These are phyloP conservation scores for Leccinum rimulosum DNA, from an alignment of 768 basidiomycete species.

Conservation along the genomic window DNA sequence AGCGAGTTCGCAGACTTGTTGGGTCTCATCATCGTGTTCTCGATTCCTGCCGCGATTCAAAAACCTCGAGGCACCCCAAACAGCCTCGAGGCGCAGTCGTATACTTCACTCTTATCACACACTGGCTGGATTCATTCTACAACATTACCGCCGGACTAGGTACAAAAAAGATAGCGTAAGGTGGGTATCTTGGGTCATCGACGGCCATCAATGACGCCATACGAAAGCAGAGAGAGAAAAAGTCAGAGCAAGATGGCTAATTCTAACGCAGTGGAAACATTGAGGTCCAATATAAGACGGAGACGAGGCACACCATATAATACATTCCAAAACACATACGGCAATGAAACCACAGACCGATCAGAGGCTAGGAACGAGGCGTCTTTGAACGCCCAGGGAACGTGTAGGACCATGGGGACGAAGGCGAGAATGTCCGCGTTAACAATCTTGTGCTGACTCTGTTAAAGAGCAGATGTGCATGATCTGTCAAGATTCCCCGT, in stretches of 20 bases:
- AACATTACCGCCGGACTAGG: constrained; percentile 14
- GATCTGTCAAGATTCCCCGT: constrained; percentile 6
- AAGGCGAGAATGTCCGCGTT: not conserved
- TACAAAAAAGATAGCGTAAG: constrained; percentile 5
- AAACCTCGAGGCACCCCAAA: not conserved
- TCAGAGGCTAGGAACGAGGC: not conserved
- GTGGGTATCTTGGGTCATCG: not conserved
- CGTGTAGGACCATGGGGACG: not conserved
- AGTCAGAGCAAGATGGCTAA: not conserved
- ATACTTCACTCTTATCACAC: not conserved
- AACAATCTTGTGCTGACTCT: not conserved
- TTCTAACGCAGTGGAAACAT: not conserved
- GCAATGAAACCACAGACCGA: not conserved
- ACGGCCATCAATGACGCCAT: not conserved
- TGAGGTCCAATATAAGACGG: not conserved
- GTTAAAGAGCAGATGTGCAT: not conserved
- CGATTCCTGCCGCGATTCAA: not conserved
- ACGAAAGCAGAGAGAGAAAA: not conserved
- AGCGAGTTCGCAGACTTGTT: not conserved
- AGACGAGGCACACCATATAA: not conserved
- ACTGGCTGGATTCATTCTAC: not conserved
- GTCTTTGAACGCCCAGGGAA: not conserved
- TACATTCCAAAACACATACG: not conserved
- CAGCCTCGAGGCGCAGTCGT: constrained; percentile 13
- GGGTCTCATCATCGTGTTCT: not conserved